These are phyloP conservation scores for Ilyonectria robusta DNA, from an alignment of 2,329 filamentous ascomycete species.

Conservation along the genomic window DNA sequence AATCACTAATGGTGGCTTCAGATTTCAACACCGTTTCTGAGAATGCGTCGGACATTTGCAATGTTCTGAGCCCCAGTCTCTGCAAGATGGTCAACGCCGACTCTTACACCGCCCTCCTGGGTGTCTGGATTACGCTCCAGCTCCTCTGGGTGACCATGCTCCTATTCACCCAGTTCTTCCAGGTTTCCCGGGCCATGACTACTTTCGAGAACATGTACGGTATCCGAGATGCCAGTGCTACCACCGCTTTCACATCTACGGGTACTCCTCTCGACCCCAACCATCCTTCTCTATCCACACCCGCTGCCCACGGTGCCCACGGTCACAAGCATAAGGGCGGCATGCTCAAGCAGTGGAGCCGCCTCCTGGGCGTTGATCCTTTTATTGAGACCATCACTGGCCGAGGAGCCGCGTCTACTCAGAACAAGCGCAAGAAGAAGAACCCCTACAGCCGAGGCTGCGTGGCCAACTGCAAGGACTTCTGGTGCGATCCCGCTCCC, in stretches of 20 bases:
- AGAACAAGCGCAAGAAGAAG: slow-evolving; percentile 68
- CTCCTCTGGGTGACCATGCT: slow-evolving; percentile 98
- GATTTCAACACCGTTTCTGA: slow-evolving; percentile 74
- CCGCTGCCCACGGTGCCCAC: slow-evolving; percentile 60
- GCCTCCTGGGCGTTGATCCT: slow-evolving; percentile 89
- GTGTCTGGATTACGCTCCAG: slow-evolving; percentile 85
- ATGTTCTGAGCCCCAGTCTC: slow-evolving; percentile 79
- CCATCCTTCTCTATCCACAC: slow-evolving; percentile 73
- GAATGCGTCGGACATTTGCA: slow-evolving; percentile 73
- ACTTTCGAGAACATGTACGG: slow-evolving; percentile 98
- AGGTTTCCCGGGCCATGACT: slow-evolving; percentile 92
- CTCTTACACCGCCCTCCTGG: slow-evolving; percentile 85
- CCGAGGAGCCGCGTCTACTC: slow-evolving; percentile 75
- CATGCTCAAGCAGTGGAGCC: slow-evolving; percentile 84
- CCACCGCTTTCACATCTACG: slow-evolving; percentile 83
- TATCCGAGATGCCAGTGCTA: slow-evolving; percentile 72
- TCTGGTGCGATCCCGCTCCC: slow-evolving; percentile 92
- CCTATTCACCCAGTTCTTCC: slow-evolving; percentile 91
- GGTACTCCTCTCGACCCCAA: slow-evolving; percentile 78
- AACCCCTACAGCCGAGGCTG: slow-evolving; percentile 92
- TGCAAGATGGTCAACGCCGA: slow-evolving; percentile 86
- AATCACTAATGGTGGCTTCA: slow-evolving; percentile 49
- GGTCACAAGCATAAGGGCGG: slow-evolving; percentile 72
- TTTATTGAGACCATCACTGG: slow-evolving; percentile 95
- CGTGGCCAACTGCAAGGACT: slow-evolving; percentile 93